Percentiles rank a stretch among this genome's conserved stretches.
These are phyloP conservation scores for Hydrangea macrophylla DNA, from an alignment of 148 eudicot species.

Conservation along the genomic window DNA sequence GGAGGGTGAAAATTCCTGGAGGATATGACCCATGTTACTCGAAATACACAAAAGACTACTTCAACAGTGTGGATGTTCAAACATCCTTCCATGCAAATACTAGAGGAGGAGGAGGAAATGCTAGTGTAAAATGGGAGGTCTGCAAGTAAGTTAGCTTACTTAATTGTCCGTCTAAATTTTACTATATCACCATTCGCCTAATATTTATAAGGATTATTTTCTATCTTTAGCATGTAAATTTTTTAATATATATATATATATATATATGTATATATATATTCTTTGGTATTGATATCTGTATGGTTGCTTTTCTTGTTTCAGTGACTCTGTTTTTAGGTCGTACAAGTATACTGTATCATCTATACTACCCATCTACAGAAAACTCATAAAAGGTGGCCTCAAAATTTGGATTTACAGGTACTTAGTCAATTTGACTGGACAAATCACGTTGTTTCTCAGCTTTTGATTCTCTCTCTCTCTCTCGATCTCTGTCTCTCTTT, in stretches of 20 bases:
- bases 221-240: too few species aligned
- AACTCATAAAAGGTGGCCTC: slow-evolving; percentile 59
- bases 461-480: background rate
- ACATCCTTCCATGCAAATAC: slow-evolving; percentile 44
- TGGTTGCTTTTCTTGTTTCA: slow-evolving; percentile 11
- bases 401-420: slow-evolving; percentile 77
- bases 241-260: too few species aligned
- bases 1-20: slow-evolving; percentile 36
- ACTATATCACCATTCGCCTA: too few species aligned
- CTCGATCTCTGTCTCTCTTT: too few species aligned
- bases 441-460: background rate
- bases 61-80: slow-evolving; percentile 59
- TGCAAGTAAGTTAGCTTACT: slow-evolving; percentile 45
- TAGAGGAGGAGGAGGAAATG: slow-evolving; percentile 18
- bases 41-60: slow-evolving; percentile 31
- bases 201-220: too few species aligned
- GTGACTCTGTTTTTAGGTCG: slow-evolving; percentile 29
- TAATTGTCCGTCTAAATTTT: background rate
- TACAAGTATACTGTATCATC: slow-evolving; percentile 36
- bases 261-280: too few species aligned
- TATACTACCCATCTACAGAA: slow-evolving; percentile 51
- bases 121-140: slow-evolving; percentile 35
- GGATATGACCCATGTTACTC: slow-evolving; percentile 78
- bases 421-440: background rate
- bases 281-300: too few species aligned